Evolutionary conservation across 2,329 filamentous ascomycete species (phyloP).

Genomic region (Magnaporthiopsis rhizophila): DNA sequence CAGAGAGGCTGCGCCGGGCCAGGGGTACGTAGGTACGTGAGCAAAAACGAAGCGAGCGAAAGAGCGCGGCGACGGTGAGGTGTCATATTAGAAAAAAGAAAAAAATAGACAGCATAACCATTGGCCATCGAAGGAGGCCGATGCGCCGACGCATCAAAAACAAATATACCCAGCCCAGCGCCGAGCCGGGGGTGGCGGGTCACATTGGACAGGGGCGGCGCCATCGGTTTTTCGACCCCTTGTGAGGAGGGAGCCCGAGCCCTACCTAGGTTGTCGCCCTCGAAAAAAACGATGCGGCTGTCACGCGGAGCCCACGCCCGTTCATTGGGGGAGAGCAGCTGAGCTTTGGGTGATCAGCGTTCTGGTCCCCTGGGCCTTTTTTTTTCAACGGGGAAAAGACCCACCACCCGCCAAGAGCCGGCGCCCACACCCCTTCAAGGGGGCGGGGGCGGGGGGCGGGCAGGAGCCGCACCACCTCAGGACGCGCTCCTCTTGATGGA

Average conservation of each 20-base stretch:
- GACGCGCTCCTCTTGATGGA: no score
- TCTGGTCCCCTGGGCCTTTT: not conserved
- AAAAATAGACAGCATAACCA: not conserved
- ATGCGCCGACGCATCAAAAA: not conserved
- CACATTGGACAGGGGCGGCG: not conserved
- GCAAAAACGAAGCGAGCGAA: not conserved
- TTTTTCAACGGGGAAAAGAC: not conserved
- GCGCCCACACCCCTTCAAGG: not conserved
- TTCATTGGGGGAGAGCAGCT: not conserved
- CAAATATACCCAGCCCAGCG: not conserved
- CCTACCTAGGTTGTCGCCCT: no score
- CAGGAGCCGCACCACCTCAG: not conserved
- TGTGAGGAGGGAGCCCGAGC: not conserved
- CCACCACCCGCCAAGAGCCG: not conserved
- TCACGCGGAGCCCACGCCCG: not conserved
- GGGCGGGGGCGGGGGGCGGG: no score
- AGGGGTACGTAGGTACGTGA: not conserved
- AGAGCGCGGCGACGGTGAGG: not conserved
- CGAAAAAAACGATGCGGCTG: not conserved
- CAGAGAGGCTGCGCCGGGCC: not conserved
- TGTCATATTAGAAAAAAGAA: not conserved
- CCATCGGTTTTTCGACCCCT: not conserved
- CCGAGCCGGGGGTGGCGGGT: not conserved
- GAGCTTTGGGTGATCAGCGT: not conserved
- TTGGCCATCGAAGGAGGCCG: not conserved